phyloP scores from a whole-genome alignment of 2,329 filamentous ascomycete species.

The Diaporthe ilicicola region DNA sequence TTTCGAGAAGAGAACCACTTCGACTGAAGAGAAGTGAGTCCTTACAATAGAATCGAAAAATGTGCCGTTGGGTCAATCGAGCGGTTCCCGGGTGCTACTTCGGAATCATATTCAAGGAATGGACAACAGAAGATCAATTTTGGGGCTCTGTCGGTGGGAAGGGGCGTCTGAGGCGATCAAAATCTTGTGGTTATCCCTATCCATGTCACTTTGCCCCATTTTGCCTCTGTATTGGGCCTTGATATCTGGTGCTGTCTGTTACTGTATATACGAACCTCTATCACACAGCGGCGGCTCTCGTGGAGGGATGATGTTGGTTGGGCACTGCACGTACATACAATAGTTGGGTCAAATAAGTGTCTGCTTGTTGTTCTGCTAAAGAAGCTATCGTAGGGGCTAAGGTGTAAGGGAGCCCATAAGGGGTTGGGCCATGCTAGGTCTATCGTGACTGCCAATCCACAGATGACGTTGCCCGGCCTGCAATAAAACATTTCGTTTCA shows the following conservation, averaged over 20 bases:
- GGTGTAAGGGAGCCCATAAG: too few species aligned
- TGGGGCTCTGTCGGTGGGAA: background rate
- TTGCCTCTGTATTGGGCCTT: background rate
- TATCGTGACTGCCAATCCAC: too few species aligned
- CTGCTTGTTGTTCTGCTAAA: too few species aligned
- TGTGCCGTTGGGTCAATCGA: constrained; percentile 72
- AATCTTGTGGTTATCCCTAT: background rate
- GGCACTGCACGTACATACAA: too few species aligned
- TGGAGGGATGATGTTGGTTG: background rate
- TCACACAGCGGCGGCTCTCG: background rate
- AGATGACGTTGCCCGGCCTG: constrained; percentile 17
- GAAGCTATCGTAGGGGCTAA: too few species aligned
- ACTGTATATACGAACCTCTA: background rate
- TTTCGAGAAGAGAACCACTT: constrained; percentile 79
- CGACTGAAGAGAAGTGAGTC: constrained; percentile 67
- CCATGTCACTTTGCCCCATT: background rate
- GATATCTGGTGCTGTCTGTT: background rate
- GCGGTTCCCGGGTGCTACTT: constrained; percentile 41
- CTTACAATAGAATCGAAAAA: too few species aligned
- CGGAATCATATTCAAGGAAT: background rate
- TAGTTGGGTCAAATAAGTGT: too few species aligned
- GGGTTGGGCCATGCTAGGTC: too few species aligned
- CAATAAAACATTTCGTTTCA: constrained; percentile 29
- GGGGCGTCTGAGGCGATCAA: background rate
- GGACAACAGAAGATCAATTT: background rate